Evolutionary conservation across 2,329 filamentous ascomycete genomes (phyloP).

Genomic region (Trichoderma sp.): DNA sequence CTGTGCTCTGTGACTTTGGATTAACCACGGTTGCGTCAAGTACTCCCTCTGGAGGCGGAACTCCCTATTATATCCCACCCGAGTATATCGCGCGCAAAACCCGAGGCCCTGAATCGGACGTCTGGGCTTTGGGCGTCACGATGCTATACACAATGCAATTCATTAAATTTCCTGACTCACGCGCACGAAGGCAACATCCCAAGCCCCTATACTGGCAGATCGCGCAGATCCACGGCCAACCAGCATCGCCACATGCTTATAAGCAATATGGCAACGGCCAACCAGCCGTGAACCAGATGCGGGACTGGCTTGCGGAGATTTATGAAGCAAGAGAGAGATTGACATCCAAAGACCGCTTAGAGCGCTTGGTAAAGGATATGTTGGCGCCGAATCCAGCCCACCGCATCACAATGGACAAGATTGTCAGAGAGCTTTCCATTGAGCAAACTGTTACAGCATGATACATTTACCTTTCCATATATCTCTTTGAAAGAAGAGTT

Average conservation of each 20-base stretch:
- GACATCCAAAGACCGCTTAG: constrained; percentile 50
- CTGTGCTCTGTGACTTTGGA: constrained; percentile 63
- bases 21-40: constrained; percentile 52
- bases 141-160: constrained; percentile 62
- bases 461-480: background rate
- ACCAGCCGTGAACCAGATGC: constrained; percentile 55
- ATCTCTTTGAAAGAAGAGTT: background rate
- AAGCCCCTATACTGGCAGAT: constrained; percentile 61
- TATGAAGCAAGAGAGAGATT: constrained; percentile 50
- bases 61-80: constrained; percentile 63
- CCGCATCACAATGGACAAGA: constrained; percentile 56
- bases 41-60: constrained; percentile 55
- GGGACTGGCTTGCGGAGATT: constrained; percentile 57
- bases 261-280: constrained; percentile 43
- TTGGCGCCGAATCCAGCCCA: constrained; percentile 52
- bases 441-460: constrained; percentile 30
- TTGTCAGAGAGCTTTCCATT: constrained; percentile 48
- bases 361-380: constrained; percentile 57
- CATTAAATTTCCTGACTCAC: constrained; percentile 56
- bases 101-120: constrained; percentile 57
- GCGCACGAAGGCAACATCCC: constrained; percentile 50
- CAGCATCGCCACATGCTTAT: constrained; percentile 33
- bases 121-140: constrained; percentile 62
- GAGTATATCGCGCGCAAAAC: constrained; percentile 60
- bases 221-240: constrained; percentile 53